Conservation (phyloP, 176 grass and related monocot genomes). For the Oryza meyeriana region DNA sequence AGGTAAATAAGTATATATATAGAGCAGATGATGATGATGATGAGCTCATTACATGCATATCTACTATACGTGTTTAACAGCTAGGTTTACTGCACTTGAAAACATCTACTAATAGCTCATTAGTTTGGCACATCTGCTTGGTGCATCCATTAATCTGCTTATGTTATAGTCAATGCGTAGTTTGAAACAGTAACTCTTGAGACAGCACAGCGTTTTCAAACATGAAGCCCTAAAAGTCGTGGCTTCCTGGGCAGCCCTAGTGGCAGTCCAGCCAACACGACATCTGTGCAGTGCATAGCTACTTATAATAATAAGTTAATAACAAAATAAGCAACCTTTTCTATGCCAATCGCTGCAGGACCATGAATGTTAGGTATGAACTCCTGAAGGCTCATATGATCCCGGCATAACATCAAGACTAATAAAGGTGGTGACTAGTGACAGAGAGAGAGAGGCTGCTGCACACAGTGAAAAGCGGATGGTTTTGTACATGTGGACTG, state of each 20-base stretch:
- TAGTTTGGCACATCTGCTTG: conserved; percentile 36
- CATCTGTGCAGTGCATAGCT: conserved; percentile 10
- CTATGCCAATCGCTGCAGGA: background rate
- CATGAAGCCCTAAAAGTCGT: conserved; percentile 34
- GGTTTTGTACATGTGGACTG: no score
- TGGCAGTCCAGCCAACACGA: conserved; percentile 39
- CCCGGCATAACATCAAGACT: background rate
- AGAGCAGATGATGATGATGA: background rate
- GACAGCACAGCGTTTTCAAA: conserved; percentile 21
- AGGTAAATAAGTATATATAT: background rate
- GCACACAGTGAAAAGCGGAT: background rate
- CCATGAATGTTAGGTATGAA: conserved; percentile 31
- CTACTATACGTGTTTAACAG: background rate
- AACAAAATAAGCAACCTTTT: conserved; percentile 21
- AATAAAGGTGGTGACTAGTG: no score
- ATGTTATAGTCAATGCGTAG: conserved; percentile 37
- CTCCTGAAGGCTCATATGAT: conserved; percentile 26
- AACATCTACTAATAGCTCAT: background rate
- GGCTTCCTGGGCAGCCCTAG: conserved; percentile 7
- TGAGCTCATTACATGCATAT: conserved; percentile 12
- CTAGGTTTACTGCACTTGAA: background rate
- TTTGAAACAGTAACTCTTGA: conserved; percentile 40
- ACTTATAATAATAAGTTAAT: background rate
- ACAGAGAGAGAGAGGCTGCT: background rate
- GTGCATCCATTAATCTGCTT: background rate